Evolutionary conservation across 768 basidiomycete species (phyloP).

Genomic region (Clathrus columnatus): DNA sequence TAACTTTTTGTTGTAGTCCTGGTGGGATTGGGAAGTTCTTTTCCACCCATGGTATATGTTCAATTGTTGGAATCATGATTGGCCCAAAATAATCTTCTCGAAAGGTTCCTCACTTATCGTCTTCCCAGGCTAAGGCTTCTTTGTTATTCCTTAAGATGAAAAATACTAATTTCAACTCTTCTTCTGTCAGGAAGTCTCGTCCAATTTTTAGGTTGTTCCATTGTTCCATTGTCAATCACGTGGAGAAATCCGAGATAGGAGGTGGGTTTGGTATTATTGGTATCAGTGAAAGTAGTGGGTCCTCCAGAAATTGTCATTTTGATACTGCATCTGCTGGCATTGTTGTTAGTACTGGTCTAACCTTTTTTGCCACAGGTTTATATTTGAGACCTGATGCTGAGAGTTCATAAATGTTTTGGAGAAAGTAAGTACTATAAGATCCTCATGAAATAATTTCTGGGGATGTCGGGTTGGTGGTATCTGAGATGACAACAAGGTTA

Average conservation of each 20-base stretch:
- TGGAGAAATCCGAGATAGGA: constrained; percentile 2
- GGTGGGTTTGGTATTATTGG: constrained; percentile 12
- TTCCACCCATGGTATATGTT: constrained; percentile 29
- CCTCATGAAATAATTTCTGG: neutral
- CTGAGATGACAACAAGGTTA: neutral
- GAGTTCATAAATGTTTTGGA: neutral
- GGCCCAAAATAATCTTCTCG: constrained; percentile 21
- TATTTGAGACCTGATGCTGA: constrained; percentile 13
- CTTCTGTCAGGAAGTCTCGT: constrained; percentile 23
- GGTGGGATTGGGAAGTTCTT: constrained; percentile 29
- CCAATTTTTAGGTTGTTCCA: constrained; percentile 10
- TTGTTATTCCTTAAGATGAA: constrained; percentile 22
- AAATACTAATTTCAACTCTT: constrained; percentile 25
- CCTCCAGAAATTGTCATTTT: constrained; percentile 11
- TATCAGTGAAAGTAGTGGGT: constrained; percentile 6
- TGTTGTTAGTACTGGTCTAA: constrained; percentile 20
- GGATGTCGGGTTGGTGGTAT: neutral
- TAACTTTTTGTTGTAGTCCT: constrained; percentile 24
- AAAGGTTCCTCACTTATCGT: constrained; percentile 17
- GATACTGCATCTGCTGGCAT: constrained; percentile 18
- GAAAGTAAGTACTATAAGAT: neutral
- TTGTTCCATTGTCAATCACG: constrained; percentile 15
- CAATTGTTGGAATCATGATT: constrained; percentile 25
- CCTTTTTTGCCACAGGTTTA: constrained; percentile 23
- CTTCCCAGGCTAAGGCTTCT: constrained; percentile 11